Evolutionary conservation across 345 rosid species (phyloP).

Genomic region (Bruguiera sexangula): DNA sequence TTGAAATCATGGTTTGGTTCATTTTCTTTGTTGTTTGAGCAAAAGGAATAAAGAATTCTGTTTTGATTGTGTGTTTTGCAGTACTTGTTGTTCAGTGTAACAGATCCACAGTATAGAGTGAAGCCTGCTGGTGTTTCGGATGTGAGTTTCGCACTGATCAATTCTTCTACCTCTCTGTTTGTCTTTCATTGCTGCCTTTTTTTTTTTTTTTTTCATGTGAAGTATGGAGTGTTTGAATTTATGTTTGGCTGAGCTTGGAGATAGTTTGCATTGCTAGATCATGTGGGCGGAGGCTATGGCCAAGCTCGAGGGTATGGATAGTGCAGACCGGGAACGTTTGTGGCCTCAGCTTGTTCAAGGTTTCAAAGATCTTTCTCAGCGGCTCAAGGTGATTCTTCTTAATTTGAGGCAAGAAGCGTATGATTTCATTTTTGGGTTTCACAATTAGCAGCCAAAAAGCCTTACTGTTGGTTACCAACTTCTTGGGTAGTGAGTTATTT

Average conservation of each 20-base stretch:
- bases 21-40: neutral
- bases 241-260: slow-evolving; percentile 27
- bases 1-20: neutral
- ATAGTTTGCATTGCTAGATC: slow-evolving; percentile 64
- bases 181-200: neutral
- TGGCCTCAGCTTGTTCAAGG: slow-evolving; percentile 99
- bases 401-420: slow-evolving; percentile 2
- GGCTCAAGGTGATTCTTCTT: slow-evolving; percentile 60
- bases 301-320: slow-evolving; percentile 95
- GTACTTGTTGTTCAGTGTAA: slow-evolving; percentile 90
- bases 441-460: neutral
- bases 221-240: neutral
- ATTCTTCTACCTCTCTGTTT: slow-evolving; percentile 7
- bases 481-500: neutral
- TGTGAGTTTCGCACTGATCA: slow-evolving; percentile 45
- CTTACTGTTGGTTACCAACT: neutral
- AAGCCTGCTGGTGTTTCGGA: slow-evolving; percentile 93
- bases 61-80: slow-evolving; percentile 37
- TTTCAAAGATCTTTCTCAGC: slow-evolving; percentile 88
- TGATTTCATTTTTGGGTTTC: neutral
- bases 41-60: slow-evolving; percentile 5
- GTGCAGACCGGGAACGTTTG: slow-evolving; percentile 79
- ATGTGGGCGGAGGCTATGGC: slow-evolving; percentile 98
- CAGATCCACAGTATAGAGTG: slow-evolving; percentile 63
- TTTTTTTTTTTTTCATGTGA: slow-evolving; percentile 8